Evolutionary conservation across 257 asterid genomes (phyloP), one percentile per base, ranked within the genome.

Genomic region (Eucommia ulmoides): DNA sequence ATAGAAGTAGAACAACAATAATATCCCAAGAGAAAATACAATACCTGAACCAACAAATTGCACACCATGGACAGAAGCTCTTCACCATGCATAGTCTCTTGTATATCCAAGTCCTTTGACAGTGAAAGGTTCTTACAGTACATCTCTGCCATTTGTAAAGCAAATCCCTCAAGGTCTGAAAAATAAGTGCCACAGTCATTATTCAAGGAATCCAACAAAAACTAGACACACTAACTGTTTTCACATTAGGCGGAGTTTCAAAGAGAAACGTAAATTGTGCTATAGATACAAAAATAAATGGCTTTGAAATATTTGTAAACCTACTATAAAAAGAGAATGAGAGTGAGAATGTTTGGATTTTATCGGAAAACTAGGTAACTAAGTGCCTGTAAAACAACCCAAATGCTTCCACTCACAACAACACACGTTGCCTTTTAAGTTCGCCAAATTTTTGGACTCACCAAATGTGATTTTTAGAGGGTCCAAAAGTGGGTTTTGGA

Each of bases 41-140:
- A 52, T 79, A 91, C 99, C 96, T 91, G 96, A 63, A 91, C 88
- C 88, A 91, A 75, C 72, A 86, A 52, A 66, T 62, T 73, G 68
- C 89, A 77, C 53, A 87, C 78, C 89, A 91, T 64, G 38, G 94
- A 69, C 66, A 86, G 65, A 66, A 91, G 99, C 71, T 91, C 99
- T 71, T 91, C 97, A 19, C 97, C 95, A 51, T 74, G 58, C 96
- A 91, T 70, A 68, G 68, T 79, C 69, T 91, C 99, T 64, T 86
- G 95, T 35, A 63, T 70, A 68, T 91, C 99, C 73, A 86, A 66
- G 29, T 83, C 83, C 70, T 79, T 86, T 35, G 99, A 91, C 42
- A 86, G 66, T 0, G 89, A 76, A 65, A 91, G 95, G 65, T 69
- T 79, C 64, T 60, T 72, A 68, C 80, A 83, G 65, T 73, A 86